Evolutionary conservation across 352 stramenopile genomes (phyloP).

Genomic region (Blastocystis sp.): DNA sequence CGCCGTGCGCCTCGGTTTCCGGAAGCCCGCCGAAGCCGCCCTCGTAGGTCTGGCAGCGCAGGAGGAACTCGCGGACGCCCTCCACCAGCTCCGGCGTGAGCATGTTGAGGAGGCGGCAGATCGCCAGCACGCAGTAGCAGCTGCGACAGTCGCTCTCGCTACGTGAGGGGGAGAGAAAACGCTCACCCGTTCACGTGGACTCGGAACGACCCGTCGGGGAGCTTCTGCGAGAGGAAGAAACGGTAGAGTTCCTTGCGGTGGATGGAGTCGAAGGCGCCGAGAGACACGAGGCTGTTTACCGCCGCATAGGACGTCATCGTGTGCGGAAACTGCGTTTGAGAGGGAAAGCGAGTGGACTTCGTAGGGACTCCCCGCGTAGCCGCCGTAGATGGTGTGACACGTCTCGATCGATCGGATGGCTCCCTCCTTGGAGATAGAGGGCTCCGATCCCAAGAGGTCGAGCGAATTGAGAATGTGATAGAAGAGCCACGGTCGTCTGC

Average conservation of each 20-base stretch:
- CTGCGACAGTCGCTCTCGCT: conserved; percentile 84
- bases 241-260: conserved; percentile 64
- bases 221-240: conserved; percentile 78
- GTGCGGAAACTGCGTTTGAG: conserved; percentile 1
- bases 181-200: conserved; percentile 84
- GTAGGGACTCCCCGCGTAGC: conserved; percentile 4
- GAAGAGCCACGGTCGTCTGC: conserved; percentile 47
- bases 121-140: conserved; percentile 90
- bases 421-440: neutral
- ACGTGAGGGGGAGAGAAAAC: neutral
- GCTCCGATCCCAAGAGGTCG: neutral
- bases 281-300: neutral
- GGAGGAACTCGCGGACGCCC: conserved; percentile 66
- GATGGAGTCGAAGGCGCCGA: neutral
- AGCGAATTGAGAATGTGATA: conserved; percentile 44
- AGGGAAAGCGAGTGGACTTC: neutral
- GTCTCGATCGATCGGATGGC: neutral
- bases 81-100: conserved; percentile 73
- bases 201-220: conserved; percentile 77
- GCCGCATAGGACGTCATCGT: conserved; percentile 41
- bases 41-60: conserved; percentile 87
- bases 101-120: conserved; percentile 80
- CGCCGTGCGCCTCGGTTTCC: conserved; percentile 87
- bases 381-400: neutral
- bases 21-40: conserved; percentile 78